Conservation (phyloP, 768 basidiomycete species). For the Mycena galericulata region DNA sequence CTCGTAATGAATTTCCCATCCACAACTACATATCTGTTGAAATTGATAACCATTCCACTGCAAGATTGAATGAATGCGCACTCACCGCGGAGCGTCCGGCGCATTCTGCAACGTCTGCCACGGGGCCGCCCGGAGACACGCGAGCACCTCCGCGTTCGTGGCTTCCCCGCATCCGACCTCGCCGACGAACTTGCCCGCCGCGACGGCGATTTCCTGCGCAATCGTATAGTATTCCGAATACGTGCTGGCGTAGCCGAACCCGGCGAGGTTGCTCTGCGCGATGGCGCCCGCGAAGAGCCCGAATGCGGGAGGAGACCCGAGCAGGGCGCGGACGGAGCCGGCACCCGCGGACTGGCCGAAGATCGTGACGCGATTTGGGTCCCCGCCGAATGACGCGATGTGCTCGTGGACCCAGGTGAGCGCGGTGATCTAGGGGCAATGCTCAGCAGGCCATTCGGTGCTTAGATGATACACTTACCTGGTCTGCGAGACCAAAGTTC, state of each 20-base stretch:
- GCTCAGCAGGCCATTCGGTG: conserved; percentile 41
- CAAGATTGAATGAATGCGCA: not conserved
- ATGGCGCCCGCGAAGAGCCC: conserved; percentile 56
- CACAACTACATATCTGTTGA: conserved; percentile 54
- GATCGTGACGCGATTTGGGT: too few relatives aligned
- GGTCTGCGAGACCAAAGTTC: conserved; percentile 62
- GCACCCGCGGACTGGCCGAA: too few relatives aligned
- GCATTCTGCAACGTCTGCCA: conserved; percentile 51
- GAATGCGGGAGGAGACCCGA: too few relatives aligned
- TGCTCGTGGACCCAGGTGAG: conserved; percentile 61
- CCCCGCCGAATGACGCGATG: too few relatives aligned
- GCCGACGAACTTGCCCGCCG: conserved; percentile 50
- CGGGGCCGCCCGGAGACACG: conserved; percentile 51
- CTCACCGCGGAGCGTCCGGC: conserved; percentile 45
- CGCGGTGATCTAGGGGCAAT: conserved; percentile 47
- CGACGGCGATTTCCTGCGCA: conserved; percentile 48
- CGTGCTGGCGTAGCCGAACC: conserved; percentile 59
- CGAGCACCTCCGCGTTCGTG: conserved; percentile 44
- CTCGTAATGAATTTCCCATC: conserved; percentile 59
- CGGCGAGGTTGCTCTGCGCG: conserved; percentile 61
- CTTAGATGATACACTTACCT: conserved; percentile 45
- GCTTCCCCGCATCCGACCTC: conserved; percentile 53
- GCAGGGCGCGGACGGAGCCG: too few relatives aligned
- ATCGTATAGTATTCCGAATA: conserved; percentile 64
- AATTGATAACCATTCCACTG: not conserved